A percentile compares a stretch with the other conserved stretches of the same genome.
phyloP scores from a whole-genome alignment of 306 rosid genomes.

The Cucurbita ficifolia region DNA sequence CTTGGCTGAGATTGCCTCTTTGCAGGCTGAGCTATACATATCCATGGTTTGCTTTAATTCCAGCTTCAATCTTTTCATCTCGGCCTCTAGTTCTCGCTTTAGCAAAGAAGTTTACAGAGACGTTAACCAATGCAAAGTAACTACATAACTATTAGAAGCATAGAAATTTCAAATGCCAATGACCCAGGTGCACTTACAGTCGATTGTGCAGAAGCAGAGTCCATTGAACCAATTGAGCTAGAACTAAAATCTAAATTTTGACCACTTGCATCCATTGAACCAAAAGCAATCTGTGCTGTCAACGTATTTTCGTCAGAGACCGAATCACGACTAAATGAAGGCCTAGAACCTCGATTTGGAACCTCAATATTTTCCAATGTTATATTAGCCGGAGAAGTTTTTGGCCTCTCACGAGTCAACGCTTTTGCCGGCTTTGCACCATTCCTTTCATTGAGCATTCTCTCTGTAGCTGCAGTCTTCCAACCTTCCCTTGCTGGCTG shows the following conservation, averaged over 20 bases:
- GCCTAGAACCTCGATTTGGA: conserved; percentile 17
- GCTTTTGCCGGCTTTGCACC: background rate
- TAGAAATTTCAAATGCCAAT: background rate
- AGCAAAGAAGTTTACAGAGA: conserved; percentile 13
- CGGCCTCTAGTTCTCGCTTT: conserved; percentile 66
- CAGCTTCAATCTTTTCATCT: conserved; percentile 76
- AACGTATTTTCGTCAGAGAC: conserved; percentile 25
- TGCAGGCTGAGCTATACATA: conserved; percentile 95
- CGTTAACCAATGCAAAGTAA: background rate
- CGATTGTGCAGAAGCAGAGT: conserved; percentile 15
- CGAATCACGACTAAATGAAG: conserved; percentile 20
- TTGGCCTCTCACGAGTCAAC: conserved; percentile 28
- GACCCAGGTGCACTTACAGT: conserved; percentile 31
- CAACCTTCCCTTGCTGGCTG: conserved; percentile 15
- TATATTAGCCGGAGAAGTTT: conserved; percentile 19
- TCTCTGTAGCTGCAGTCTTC: conserved; percentile 23
- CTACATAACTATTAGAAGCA: background rate
- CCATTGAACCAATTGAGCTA: conserved; percentile 6
- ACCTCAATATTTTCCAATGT: conserved; percentile 30
- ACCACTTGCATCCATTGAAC: conserved; percentile 22
- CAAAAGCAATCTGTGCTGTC: conserved; percentile 11
- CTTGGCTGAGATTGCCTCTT: conserved; percentile 94
- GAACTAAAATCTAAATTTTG: conserved; percentile 18
- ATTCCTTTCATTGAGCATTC: conserved; percentile 3
- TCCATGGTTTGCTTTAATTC: conserved; percentile 95